Evolutionary conservation across 805 yeast species (phyloP).

Genomic region (Wickerhamomyces rabaulensis): DNA sequence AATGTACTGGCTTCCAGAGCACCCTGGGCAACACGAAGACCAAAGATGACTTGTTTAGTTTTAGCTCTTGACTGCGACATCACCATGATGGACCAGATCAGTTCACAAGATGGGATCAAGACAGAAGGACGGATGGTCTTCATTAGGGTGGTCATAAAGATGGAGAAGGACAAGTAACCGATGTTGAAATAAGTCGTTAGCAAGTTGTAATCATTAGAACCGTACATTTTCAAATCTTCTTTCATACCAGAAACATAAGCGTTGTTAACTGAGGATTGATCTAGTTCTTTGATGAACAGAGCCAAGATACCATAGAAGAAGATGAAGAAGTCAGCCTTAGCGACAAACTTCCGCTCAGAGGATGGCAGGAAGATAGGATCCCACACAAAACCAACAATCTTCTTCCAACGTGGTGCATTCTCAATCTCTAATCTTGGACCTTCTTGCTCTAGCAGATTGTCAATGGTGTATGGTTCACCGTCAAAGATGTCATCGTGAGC

Average conservation of each 20-base stretch:
- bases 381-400: neutral
- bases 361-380: neutral
- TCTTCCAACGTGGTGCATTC: neutral
- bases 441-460: neutral
- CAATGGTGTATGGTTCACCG: neutral
- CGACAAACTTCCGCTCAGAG: constrained; percentile 4
- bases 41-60: constrained; percentile 2
- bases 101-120: constrained; percentile 3
- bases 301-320: constrained; percentile 13
- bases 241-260: constrained; percentile 65
- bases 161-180: constrained; percentile 1
- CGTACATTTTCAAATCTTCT: constrained; percentile 49
- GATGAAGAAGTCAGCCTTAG: constrained; percentile 8
- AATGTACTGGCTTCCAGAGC: constrained; percentile 4
- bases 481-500: neutral
- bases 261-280: constrained; percentile 52
- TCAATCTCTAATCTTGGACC: neutral
- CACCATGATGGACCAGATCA: constrained; percentile 3
- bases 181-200: constrained; percentile 4
- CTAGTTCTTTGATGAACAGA: constrained; percentile 44
- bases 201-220: constrained; percentile 44
- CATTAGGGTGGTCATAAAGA: constrained; percentile 1
- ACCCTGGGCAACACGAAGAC: constrained; percentile 5
- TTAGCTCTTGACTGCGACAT: constrained; percentile 2
- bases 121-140: constrained; percentile 4